phyloP scores from a whole-genome alignment of 2,329 filamentous ascomycete genomes.

The Cladosporium colombiae region DNA sequence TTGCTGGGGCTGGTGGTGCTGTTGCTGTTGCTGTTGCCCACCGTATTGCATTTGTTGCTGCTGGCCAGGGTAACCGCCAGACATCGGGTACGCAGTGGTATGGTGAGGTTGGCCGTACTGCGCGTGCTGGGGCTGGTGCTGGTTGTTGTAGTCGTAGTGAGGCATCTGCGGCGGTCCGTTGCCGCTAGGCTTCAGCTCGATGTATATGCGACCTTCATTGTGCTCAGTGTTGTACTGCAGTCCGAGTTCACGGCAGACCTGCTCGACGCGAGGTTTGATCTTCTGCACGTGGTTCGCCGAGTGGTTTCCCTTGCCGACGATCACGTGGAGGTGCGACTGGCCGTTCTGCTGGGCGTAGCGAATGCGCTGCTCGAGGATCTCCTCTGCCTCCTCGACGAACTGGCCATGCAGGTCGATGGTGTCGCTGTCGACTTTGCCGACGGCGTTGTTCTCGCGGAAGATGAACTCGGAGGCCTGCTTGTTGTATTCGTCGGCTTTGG shows the following conservation, averaged over 20 bases:
- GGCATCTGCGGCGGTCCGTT: slow-evolving; percentile 47
- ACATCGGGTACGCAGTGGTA: slow-evolving; percentile 42
- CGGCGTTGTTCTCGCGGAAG: slow-evolving; percentile 90
- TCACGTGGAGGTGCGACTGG: slow-evolving; percentile 85
- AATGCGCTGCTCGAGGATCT: slow-evolving; percentile 84
- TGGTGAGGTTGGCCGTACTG: slow-evolving; percentile 45
- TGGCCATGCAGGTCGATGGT: slow-evolving; percentile 94
- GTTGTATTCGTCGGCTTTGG: slow-evolving; percentile 85
- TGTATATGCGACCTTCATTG: slow-evolving; percentile 85
- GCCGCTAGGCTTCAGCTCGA: slow-evolving; percentile 74
- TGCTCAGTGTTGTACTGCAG: slow-evolving; percentile 82
- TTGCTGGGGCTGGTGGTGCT: slow-evolving; percentile 51
- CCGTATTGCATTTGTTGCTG: slow-evolving; percentile 47
- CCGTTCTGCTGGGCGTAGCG: slow-evolving; percentile 71
- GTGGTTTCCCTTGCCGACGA: slow-evolving; percentile 95
- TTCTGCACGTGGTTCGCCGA: slow-evolving; percentile 80
- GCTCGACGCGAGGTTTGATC: slow-evolving; percentile 91
- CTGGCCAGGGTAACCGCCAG: slow-evolving; percentile 36
- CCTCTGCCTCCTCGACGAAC: slow-evolving; percentile 91
- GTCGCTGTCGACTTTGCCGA: slow-evolving; percentile 71
- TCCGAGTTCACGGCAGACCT: slow-evolving; percentile 79
- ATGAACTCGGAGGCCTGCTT: slow-evolving; percentile 89
- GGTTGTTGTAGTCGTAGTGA: slow-evolving; percentile 46
- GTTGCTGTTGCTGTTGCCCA: slow-evolving; percentile 46
- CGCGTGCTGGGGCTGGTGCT: slow-evolving; percentile 38